Percentiles rank a stretch among this genome's conserved stretches.
These are phyloP conservation scores for Ceratocystis alfenasii DNA, from an alignment of 2,329 filamentous ascomycete species.

Conservation along the genomic window DNA sequence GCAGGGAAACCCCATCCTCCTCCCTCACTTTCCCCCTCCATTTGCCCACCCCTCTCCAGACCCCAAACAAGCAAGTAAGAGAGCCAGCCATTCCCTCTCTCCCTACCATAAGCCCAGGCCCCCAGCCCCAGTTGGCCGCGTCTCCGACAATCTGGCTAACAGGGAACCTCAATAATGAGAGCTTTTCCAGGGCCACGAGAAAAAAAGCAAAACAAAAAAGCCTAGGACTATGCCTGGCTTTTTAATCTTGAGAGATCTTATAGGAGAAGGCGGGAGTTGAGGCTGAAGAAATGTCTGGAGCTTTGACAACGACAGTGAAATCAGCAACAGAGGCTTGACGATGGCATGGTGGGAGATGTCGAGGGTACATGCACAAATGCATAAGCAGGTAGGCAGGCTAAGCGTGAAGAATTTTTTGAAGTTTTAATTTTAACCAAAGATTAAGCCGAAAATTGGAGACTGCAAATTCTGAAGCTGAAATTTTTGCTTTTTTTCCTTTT, in stretches of 20 bases:
- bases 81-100: not conserved
- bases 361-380: not conserved
- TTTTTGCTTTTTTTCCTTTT: not conserved
- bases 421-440: not conserved
- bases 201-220: not conserved
- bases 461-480: not conserved
- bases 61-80: not conserved
- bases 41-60: not conserved
- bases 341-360: too few relatives aligned
- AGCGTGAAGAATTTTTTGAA: not conserved
- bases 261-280: too few relatives aligned
- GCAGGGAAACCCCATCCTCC: not conserved
- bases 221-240: not conserved
- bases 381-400: not conserved
- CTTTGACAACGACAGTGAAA: too few relatives aligned
- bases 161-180: not conserved
- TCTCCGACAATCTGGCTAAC: conserved; percentile 7
- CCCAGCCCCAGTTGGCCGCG: not conserved
- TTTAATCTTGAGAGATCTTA: not conserved
- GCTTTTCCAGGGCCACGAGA: too few relatives aligned
- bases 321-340: too few relatives aligned
- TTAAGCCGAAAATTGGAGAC: not conserved
- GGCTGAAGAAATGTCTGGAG: too few relatives aligned
- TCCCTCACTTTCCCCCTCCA: not conserved
- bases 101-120: not conserved